These are phyloP conservation scores for Larix sibirica DNA, from an alignment of 83 land plant species.

Conservation along the genomic window DNA sequence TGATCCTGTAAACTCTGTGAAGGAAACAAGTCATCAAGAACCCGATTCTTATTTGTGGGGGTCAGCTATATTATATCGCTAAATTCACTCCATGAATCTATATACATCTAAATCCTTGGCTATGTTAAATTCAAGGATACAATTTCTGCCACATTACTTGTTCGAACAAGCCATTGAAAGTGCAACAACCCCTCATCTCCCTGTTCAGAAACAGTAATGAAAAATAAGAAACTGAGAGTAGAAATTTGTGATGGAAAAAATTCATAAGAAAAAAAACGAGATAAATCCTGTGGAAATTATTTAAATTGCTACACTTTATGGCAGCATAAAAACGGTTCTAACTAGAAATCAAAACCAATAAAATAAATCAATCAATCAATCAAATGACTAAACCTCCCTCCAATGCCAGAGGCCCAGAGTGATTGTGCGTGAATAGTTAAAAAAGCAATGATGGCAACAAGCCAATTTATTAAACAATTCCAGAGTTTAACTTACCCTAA, in stretches of 20 bases:
- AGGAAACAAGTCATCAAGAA: conserved; percentile 10
- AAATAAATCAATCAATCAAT: neutral
- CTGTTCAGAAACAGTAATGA: conserved; percentile 34
- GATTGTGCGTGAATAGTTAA: neutral
- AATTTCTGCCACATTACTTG: conserved; percentile 58
- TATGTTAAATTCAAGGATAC: conserved; percentile 62
- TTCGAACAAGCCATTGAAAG: conserved; percentile 90
- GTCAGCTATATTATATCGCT: conserved; percentile 3
- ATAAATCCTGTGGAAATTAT: neutral
- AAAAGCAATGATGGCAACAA: neutral
- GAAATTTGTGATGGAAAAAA: neutral
- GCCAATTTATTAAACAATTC: neutral
- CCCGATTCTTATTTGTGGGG: neutral
- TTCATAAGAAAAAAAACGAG: neutral
- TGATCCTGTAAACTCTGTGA: conserved; percentile 61
- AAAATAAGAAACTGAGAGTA: neutral
- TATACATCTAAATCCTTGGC: neutral
- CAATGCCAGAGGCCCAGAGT: neutral
- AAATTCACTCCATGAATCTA: conserved; percentile 4
- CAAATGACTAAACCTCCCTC: neutral
- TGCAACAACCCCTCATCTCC: conserved; percentile 87
- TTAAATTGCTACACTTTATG: neutral
- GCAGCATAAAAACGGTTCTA: neutral
- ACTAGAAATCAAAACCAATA: neutral
- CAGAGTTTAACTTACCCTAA: conserved; percentile 35